A percentile compares a stretch with the other conserved stretches of the same genome.
Evolutionary conservation across 148 eudicot genomes (phyloP).

Genomic region (Tetragonia tetragonoides): DNA sequence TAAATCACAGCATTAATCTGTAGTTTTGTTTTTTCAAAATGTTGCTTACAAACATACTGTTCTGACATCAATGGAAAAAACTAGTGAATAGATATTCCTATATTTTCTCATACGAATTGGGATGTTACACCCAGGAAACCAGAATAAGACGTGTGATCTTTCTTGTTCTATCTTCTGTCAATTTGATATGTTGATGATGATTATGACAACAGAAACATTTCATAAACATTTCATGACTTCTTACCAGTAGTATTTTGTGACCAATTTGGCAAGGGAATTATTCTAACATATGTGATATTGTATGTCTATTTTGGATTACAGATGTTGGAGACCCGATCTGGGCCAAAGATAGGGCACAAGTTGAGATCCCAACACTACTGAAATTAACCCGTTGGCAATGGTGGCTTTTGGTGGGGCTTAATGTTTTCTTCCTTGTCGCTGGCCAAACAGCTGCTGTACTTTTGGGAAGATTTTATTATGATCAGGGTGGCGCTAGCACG

Average conservation of each 20-base stretch:
- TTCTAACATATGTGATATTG: background rate
- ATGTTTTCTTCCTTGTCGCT: slow-evolving; percentile 54
- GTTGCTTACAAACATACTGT: background rate
- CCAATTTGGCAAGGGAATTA: background rate
- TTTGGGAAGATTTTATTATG: slow-evolving; percentile 80
- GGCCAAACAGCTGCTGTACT: slow-evolving; percentile 86
- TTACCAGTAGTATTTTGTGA: background rate
- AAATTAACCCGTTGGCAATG: slow-evolving; percentile 62
- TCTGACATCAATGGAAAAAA: background rate
- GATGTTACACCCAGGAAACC: background rate
- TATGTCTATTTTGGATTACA: slow-evolving; percentile 14
- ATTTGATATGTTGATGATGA: background rate
- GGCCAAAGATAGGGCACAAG: slow-evolving; percentile 25
- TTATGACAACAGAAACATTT: background rate
- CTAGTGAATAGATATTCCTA: background rate
- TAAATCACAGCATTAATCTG: background rate
- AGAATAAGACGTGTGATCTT: background rate
- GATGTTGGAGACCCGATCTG: slow-evolving; percentile 47
- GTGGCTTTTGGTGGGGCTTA: slow-evolving; percentile 73
- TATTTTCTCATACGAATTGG: background rate
- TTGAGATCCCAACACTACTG: slow-evolving; percentile 23
- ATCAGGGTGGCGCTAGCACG: slow-evolving; percentile 77
- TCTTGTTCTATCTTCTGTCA: background rate
- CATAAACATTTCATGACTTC: background rate
- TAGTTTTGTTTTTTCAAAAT: background rate